Conservation (phyloP, 75 land plant genomes). For the Selaginella tamariscina region DNA sequence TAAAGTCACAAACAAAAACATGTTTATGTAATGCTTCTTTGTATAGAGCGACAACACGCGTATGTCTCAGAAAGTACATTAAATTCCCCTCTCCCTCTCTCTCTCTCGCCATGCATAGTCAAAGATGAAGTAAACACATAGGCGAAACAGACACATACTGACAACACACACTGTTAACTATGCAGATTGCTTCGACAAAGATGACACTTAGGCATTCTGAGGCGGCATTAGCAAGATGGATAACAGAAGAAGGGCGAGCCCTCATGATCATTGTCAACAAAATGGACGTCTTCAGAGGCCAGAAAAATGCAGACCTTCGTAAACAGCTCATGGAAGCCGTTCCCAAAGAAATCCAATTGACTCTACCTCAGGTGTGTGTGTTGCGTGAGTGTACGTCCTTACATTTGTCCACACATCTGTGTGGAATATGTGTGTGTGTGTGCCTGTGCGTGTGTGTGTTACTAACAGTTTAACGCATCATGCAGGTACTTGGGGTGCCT, state of each 20-base stretch:
- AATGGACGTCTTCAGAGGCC: slow-evolving; percentile 86
- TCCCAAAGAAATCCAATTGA: slow-evolving; percentile 70
- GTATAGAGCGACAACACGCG: too few species aligned
- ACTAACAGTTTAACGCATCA: background rate
- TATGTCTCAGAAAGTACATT: too few species aligned
- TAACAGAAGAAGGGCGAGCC: slow-evolving; percentile 91
- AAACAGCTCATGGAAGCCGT: slow-evolving; percentile 64
- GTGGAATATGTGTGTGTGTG: too few species aligned
- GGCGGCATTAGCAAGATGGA: slow-evolving; percentile 74
- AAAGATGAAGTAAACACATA: too few species aligned
- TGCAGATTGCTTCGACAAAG: slow-evolving; percentile 64
- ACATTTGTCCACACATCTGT: too few species aligned
- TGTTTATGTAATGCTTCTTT: too few species aligned
- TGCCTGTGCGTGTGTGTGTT: background rate
- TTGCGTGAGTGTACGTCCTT: too few species aligned
- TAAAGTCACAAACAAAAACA: too few species aligned
- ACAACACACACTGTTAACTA: too few species aligned
- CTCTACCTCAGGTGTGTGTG: slow-evolving; percentile 77
- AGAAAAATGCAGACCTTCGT: slow-evolving; percentile 36
- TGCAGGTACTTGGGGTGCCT: slow-evolving; percentile 88
- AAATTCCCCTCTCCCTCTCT: too few species aligned
- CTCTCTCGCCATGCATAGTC: too few species aligned
- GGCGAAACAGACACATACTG: too few species aligned
- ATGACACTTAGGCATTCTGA: slow-evolving; percentile 86
- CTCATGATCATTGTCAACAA: slow-evolving; percentile 90